Conservation (phyloP, 2,329 filamentous ascomycete species). For the Pseudogymnoascus sp. region DNA sequence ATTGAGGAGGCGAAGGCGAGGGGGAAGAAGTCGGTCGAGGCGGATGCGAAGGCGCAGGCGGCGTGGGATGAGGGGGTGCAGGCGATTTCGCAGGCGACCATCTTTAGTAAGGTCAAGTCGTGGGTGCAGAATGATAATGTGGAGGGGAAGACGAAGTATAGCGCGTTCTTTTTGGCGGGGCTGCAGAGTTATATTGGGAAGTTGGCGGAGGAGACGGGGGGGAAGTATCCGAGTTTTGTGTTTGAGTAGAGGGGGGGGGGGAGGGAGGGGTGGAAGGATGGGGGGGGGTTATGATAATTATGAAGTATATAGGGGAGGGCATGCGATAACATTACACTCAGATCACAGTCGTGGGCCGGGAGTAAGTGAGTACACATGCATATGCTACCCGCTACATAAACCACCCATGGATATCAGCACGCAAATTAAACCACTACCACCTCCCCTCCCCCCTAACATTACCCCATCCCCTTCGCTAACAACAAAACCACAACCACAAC, state of each 20-base stretch:
- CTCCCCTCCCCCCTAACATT: neutral
- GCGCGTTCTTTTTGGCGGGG: neutral
- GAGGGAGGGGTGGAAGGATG: no score
- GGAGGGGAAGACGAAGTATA: neutral
- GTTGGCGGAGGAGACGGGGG: neutral
- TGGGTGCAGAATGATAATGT: slow-evolving; percentile 5
- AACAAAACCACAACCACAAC: no score
- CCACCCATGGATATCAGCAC: neutral
- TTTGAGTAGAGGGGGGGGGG: neutral
- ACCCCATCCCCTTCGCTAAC: neutral
- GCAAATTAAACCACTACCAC: neutral
- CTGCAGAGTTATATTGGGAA: neutral
- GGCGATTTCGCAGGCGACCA: neutral
- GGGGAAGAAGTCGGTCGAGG: slow-evolving; percentile 26
- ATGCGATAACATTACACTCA: neutral
- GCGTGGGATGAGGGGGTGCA: slow-evolving; percentile 20
- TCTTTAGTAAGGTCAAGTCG: neutral
- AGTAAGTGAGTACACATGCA: neutral
- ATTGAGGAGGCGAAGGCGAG: slow-evolving; percentile 28
- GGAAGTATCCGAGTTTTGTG: neutral
- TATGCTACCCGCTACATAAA: slow-evolving; percentile 1
- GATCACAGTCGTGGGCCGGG: neutral
- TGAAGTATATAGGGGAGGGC: neutral
- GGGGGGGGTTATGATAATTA: no score
- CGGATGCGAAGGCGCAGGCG: slow-evolving; percentile 24